These are phyloP conservation scores for Lycium ferocissimum DNA, from an alignment of 257 asterid species.

Conservation along the genomic window DNA sequence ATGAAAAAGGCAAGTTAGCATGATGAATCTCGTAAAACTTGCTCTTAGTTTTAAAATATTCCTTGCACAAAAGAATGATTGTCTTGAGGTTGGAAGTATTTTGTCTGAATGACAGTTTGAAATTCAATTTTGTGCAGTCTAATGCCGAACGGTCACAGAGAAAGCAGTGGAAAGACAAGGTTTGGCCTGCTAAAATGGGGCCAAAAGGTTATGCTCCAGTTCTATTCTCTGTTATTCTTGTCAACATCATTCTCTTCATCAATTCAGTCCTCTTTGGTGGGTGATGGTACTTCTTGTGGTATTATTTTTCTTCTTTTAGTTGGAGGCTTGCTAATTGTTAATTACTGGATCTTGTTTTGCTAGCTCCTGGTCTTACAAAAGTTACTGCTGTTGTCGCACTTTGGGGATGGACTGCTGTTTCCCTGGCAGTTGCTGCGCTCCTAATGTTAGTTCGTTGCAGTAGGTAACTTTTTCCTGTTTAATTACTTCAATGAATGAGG, in stretches of 20 bases:
- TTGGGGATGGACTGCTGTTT: constrained; percentile 93
- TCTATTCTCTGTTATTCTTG: constrained; percentile 66
- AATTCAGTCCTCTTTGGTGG: constrained; percentile 78
- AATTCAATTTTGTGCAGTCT: constrained; percentile 62
- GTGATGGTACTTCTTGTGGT: constrained; percentile 40
- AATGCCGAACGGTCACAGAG: constrained; percentile 60
- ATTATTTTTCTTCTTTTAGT: constrained; percentile 27
- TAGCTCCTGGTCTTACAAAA: constrained; percentile 83
- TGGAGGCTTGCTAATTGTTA: constrained; percentile 45
- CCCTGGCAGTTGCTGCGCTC: constrained; percentile 73
- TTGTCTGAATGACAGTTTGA: constrained; percentile 43
- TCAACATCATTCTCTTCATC: constrained; percentile 72
- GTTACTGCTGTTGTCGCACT: constrained; percentile 90
- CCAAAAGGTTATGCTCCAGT: constrained; percentile 79
- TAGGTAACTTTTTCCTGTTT: constrained; percentile 58
- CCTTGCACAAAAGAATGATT: background rate
- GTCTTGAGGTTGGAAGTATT: constrained; percentile 8
- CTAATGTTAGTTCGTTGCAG: constrained; percentile 79
- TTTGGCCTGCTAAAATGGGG: constrained; percentile 61
- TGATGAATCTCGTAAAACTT: constrained; percentile 19
- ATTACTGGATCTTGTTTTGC: constrained; percentile 42
- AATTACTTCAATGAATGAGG: constrained; percentile 22
- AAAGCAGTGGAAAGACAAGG: constrained; percentile 59
- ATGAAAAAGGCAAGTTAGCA: background rate
- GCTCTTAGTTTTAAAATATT: background rate